Base-by-base conservation (phyloP, 345 rosid species). In the Noccaea caerulescens region DNA sequence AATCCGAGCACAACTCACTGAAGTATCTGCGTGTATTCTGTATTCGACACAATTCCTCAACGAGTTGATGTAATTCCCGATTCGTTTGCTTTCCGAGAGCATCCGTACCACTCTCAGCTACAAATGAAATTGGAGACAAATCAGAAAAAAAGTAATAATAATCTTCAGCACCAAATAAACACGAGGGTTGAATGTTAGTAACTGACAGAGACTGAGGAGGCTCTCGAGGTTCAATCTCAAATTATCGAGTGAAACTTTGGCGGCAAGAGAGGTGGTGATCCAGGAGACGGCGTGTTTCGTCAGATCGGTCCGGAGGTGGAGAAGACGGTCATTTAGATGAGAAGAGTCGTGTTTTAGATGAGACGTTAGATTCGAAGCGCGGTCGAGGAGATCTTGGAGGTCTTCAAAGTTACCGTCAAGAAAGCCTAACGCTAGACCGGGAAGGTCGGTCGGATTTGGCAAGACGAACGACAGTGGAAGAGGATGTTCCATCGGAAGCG, bases 251-350 rank as follows among this genome's bases (percentile, higher is more conserved):
- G 83, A 75, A 8, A 68, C 47, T 73, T 84, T 88, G 53, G 83
- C 79, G 10, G 58, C 72, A 37, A 88, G 73, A 0, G 90, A 88
- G 23, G 81, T 82, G 39, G 85, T 84, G 76, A 90, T 86, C 92
- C 94, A 90, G 4, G 90, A 88, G 14, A 90, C 83, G 13, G 82
- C 79, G 63, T 59, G 82, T 69, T 85, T 81, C 3, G 75, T 60
- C 49, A 85, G 86, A 60, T 50, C 59, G 12, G 54, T 58, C 10
- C 72, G 86, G n/a, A 88, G 84, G 14, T 77, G 45, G 3, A 70
- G 76, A 68, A 85, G 78, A 56, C 74, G 37, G 49, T 54, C 52
- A 61, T 83, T 83, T 66, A 63, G 78, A 68, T 72, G 71, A 58
- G 79, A 8, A 72, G 77, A 68, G 71, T 65, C 73, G 11, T 46